Evolutionary conservation across 106 monocot species (phyloP).

Genomic region (Dendrobium nobile): DNA sequence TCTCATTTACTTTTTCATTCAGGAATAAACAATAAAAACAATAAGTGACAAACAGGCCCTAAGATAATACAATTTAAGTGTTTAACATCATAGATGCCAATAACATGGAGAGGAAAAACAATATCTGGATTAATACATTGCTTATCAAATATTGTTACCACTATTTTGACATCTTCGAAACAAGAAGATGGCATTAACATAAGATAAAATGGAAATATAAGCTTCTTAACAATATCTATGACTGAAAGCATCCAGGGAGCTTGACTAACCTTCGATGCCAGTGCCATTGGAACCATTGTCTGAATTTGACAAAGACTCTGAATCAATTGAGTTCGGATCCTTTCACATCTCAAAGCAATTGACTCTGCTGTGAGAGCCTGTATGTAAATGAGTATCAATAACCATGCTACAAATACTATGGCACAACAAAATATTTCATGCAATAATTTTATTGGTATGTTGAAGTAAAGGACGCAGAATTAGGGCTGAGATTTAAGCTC

Average conservation of each 20-base stretch:
- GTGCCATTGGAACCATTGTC: conserved; percentile 43
- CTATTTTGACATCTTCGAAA: background rate
- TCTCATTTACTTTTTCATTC: too few relatives aligned
- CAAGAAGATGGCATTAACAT: background rate
- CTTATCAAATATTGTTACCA: background rate
- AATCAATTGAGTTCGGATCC: conserved; percentile 38
- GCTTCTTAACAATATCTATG: conserved; percentile 1
- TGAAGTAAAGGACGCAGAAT: background rate
- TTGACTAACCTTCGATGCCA: conserved; percentile 58
- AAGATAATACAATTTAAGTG: background rate
- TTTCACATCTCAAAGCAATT: conserved; percentile 51
- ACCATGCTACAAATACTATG: background rate
- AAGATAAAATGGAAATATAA: background rate
- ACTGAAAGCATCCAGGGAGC: conserved; percentile 6
- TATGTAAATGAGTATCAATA: conserved; percentile 4
- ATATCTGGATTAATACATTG: background rate
- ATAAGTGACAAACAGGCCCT: too few relatives aligned
- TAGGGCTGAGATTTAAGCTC: too few relatives aligned
- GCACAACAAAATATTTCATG: background rate
- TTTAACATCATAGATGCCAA: background rate
- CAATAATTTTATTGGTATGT: background rate
- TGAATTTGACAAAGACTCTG: conserved; percentile 46
- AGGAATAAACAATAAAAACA: too few relatives aligned
- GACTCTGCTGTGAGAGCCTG: conserved; percentile 67
- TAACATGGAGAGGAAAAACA: background rate